Evolutionary conservation across 192 early-diverging fungal genomes (phyloP), one percentile per base, ranked within the genome.

Genomic region (Obelidium mucronatum): DNA sequence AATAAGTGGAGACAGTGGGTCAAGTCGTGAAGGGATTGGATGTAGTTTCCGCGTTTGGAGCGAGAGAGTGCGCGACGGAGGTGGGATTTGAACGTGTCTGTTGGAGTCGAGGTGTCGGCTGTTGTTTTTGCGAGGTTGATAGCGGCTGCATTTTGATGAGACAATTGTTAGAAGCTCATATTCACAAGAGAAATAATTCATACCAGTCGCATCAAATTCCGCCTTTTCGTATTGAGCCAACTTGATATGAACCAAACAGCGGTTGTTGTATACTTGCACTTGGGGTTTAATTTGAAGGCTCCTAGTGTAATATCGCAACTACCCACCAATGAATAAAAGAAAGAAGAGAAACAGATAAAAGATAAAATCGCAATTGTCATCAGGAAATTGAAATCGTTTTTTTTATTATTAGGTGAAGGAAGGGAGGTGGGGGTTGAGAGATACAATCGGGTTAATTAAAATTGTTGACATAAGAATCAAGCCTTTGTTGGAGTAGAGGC

Each of bases 1-100:
- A 51, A 36, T 4, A 74, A 22, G 22, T 58, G 42, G 8, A 78
- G 37, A 24, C 62, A 44, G 19, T 17, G 30, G 19, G 79, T 54
- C 28, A 72, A 34, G 63, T 80, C 79, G 1, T 30, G 28, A 2
- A 76, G 28, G 1, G 79, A 66, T 15, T 34, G 54, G 31, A 75
- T 24, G 34, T 80, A 80, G 8, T 58, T 22, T 36, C 75, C 79
- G n/a, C 64, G 61, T 62, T 75, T 67, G 15, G n/a, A 64, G 33
- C 51, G 74, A 34, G 75, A 65, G 5, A 66, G 26, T n/a, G 74
- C 69, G 26, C 79, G 70, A 37, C 79, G 70, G 24, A 80, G 63
- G 37, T 40, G 42, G 15, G 79, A 64, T 71, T 80, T 80, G 39
- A 78, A 80, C 3, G 31, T 28, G 35, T 34, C 39, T 28, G 31